Percentiles rank a stretch among this genome's conserved stretches.
phyloP scores from a whole-genome alignment of 129 eudicot species.

The Flaveria ramosissima region DNA sequence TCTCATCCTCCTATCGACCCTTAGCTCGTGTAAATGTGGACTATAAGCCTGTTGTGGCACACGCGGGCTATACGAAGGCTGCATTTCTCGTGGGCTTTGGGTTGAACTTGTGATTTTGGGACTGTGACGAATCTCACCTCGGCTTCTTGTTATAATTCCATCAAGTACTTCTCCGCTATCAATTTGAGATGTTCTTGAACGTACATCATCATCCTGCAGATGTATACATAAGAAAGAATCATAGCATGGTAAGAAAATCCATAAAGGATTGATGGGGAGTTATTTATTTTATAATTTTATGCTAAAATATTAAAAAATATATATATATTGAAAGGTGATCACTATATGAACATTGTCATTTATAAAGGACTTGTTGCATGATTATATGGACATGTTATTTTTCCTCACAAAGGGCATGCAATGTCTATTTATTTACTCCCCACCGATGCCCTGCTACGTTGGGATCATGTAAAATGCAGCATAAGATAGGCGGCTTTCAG shows the following conservation, averaged over 20 bases:
- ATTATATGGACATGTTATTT: neutral
- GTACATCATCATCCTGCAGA: conserved; percentile 62
- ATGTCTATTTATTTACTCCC: neutral
- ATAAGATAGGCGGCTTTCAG: neutral
- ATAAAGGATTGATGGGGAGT: neutral
- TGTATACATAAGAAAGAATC: neutral
- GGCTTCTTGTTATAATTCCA: conserved; percentile 76
- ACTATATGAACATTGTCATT: neutral
- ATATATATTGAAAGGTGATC: neutral
- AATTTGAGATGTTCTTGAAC: conserved; percentile 41
- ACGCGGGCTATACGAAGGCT: conserved; percentile 61
- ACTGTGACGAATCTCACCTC: conserved; percentile 82
- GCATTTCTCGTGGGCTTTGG: conserved; percentile 49
- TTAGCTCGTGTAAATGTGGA: conserved; percentile 37
- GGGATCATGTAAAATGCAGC: neutral
- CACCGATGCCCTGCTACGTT: neutral
- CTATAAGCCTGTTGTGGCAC: conserved; percentile 42
- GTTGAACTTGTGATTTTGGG: conserved; percentile 71
- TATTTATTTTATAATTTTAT: neutral
- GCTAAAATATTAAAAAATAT: neutral
- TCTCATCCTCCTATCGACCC: conserved; percentile 46
- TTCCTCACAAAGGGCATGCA: neutral
- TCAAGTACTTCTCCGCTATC: conserved; percentile 70
- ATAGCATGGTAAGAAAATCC: neutral
- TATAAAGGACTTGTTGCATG: neutral